These are phyloP conservation scores for Penicillium freii DNA, from an alignment of 2,329 filamentous ascomycete genomes.

Conservation along the genomic window DNA sequence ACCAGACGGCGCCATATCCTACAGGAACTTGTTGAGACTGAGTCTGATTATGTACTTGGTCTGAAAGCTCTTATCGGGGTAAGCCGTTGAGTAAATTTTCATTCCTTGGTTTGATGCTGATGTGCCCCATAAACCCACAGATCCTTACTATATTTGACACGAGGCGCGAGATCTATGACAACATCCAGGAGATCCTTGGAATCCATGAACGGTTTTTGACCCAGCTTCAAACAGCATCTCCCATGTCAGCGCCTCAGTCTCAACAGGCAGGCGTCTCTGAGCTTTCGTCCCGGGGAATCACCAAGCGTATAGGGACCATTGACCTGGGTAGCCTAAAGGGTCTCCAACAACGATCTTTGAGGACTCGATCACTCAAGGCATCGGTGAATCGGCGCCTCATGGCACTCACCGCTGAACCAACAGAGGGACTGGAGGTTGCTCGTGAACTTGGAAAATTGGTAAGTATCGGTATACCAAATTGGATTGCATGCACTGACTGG, in stretches of 20 bases:
- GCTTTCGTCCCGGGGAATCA: conserved; percentile 31
- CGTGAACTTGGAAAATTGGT: conserved; percentile 55
- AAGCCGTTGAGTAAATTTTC: conserved; percentile 29
- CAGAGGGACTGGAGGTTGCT: conserved; percentile 55
- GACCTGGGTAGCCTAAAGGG: conserved; percentile 43
- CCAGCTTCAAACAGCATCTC: conserved; percentile 69
- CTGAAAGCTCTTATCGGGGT: conserved; percentile 84
- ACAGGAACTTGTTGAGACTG: conserved; percentile 80
- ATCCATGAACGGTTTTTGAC: conserved; percentile 79
- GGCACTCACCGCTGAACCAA: conserved; percentile 51
- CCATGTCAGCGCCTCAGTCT: conserved; percentile 52
- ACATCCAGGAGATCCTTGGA: conserved; percentile 74
- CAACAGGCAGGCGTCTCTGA: conserved; percentile 21
- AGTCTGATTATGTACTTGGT: conserved; percentile 85
- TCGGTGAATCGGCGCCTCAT: conserved; percentile 29
- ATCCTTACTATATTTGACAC: conserved; percentile 73
- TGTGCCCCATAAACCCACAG: conserved; percentile 46
- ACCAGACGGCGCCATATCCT: conserved; percentile 74
- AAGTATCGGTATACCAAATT: conserved; percentile 8
- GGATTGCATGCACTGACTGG: conserved; percentile 42
- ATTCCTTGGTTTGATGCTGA: conserved; percentile 15
- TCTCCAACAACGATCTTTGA: conserved; percentile 28
- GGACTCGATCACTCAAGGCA: conserved; percentile 31
- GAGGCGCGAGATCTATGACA: conserved; percentile 71
- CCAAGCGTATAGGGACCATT: conserved; percentile 50